Conservation (phyloP, 2,329 filamentous ascomycete genomes). For the Paradendryphiella salina region DNA sequence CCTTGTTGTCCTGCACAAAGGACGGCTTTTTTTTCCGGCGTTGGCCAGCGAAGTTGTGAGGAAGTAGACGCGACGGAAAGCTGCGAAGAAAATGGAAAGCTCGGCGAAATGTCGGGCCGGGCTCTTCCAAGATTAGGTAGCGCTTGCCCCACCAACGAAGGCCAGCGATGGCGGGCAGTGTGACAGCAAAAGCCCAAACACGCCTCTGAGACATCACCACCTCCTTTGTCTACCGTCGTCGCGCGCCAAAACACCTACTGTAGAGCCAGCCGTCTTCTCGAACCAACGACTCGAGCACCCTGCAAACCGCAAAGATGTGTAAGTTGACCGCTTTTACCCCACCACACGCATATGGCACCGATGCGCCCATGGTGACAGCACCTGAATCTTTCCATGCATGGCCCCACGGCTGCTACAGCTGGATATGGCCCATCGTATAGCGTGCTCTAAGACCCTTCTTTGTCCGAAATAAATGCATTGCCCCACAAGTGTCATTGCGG, state of each 20-base stretch:
- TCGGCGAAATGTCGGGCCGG: constrained; percentile 25
- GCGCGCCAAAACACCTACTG: constrained; percentile 10
- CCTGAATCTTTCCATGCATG: neutral
- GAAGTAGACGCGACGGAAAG: constrained; percentile 1
- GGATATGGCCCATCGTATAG: neutral
- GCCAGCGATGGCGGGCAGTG: constrained; percentile 25
- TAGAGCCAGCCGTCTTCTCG: neutral
- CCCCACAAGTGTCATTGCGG: neutral
- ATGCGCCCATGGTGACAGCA: constrained; percentile 4
- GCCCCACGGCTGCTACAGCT: neutral
- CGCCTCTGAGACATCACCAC: constrained; percentile 16
- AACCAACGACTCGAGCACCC: neutral
- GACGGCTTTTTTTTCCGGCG: neutral
- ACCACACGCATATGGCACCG: constrained; percentile 5
- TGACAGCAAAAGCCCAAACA: constrained; percentile 29
- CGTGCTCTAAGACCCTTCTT: neutral
- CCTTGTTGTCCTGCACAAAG: constrained; percentile 5
- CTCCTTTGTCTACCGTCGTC: constrained; percentile 7
- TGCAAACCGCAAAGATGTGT: constrained; percentile 16
- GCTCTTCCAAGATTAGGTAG: constrained; percentile 8
- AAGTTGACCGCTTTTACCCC: constrained; percentile 13
- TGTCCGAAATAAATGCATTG: neutral
- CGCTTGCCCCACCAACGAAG: constrained; percentile 36
- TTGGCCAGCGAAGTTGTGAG: constrained; percentile 6
- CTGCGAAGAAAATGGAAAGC: constrained; percentile 20